Conservation (phyloP, 148 eudicot genomes). For the Hydrangea macrophylla region DNA sequence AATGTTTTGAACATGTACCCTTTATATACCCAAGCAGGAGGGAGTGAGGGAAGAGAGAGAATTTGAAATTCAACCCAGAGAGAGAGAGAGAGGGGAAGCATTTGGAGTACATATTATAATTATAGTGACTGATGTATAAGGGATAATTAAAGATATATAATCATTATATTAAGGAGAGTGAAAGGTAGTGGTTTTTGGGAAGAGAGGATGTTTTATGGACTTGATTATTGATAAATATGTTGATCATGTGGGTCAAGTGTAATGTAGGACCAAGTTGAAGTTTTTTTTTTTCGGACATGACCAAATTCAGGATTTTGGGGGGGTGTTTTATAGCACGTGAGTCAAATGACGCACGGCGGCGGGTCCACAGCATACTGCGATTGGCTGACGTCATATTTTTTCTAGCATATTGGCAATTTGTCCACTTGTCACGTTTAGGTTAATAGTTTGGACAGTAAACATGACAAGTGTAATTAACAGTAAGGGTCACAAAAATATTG, state of each 20-base stretch:
- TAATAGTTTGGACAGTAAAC: not conserved
- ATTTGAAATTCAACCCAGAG: not conserved
- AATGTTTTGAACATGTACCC: not conserved
- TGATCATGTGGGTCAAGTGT: not conserved
- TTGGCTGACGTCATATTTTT: not conserved
- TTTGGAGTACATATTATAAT: not conserved
- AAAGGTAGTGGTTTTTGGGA: conserved; percentile 1
- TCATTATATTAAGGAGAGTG: not conserved
- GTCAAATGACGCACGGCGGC: conserved; percentile 16
- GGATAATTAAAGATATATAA: not conserved
- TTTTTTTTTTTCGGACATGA: not conserved
- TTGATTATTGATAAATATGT: not conserved
- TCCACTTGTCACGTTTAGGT: not conserved
- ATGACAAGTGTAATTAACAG: too few species aligned
- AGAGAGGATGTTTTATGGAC: conserved; percentile 5
- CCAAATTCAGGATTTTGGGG: too few species aligned
- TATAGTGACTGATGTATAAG: too few species aligned
- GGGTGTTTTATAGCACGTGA: conserved; percentile 10
- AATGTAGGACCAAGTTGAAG: not conserved
- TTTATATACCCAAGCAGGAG: not conserved
- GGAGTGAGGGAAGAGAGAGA: not conserved
- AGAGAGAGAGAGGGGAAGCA: not conserved
- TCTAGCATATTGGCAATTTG: not conserved
- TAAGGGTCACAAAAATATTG: too few species aligned
- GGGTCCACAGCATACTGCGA: not conserved